Conservation (phyloP, 2,329 filamentous ascomycete species). For the Fusarium nisikadoi region DNA sequence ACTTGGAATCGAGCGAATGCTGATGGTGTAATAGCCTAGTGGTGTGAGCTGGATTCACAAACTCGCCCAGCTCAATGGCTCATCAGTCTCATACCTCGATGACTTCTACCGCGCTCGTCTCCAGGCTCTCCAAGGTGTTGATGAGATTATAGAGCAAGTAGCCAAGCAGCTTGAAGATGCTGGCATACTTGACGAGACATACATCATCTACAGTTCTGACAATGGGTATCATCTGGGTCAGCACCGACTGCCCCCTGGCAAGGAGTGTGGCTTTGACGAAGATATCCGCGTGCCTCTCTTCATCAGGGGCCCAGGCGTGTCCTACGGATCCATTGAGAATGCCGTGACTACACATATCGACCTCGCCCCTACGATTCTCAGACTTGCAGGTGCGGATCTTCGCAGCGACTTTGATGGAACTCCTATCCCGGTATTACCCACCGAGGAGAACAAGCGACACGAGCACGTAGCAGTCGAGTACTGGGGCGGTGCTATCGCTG, state of each 20-base stretch:
- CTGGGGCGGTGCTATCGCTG: slow-evolving; percentile 59
- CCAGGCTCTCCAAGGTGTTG: slow-evolving; percentile 63
- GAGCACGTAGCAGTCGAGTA: slow-evolving; percentile 70
- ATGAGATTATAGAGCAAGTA: slow-evolving; percentile 63
- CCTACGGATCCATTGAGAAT: slow-evolving; percentile 51
- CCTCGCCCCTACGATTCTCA: slow-evolving; percentile 69
- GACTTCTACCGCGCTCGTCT: slow-evolving; percentile 63
- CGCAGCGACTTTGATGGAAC: slow-evolving; percentile 66
- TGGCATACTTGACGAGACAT: slow-evolving; percentile 71
- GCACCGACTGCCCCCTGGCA: slow-evolving; percentile 67
- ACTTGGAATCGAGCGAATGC: not conserved
- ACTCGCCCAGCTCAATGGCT: slow-evolving; percentile 54
- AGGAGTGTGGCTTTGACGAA: slow-evolving; percentile 67
- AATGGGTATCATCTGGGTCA: slow-evolving; percentile 71
- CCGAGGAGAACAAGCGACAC: slow-evolving; percentile 45
- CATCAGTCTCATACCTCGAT: slow-evolving; percentile 59
- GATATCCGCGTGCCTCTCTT: slow-evolving; percentile 69
- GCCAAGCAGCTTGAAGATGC: slow-evolving; percentile 57
- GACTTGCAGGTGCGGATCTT: slow-evolving; percentile 53
- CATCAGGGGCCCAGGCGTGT: slow-evolving; percentile 65
- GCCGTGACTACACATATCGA: slow-evolving; percentile 71
- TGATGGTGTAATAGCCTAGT: slow-evolving; percentile 34
- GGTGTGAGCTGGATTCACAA: slow-evolving; percentile 59
- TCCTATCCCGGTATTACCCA: slow-evolving; percentile 58
- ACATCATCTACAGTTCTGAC: slow-evolving; percentile 68